phyloP scores from a whole-genome alignment of 495 filamentous ascomycete genomes.

The Tuber magnatum region DNA sequence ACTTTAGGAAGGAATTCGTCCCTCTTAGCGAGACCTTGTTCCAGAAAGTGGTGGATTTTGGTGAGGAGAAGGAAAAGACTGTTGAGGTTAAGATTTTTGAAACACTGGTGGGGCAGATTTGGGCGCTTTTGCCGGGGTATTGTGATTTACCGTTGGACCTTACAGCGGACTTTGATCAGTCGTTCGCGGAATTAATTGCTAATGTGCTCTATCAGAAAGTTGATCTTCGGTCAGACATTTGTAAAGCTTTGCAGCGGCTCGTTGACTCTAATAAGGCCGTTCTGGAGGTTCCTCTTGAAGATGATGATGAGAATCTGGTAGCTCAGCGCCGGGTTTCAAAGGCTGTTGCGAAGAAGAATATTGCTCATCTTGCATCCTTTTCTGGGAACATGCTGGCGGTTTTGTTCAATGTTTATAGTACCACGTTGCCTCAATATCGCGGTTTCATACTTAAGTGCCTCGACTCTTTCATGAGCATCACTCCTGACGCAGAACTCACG shows the following conservation, averaged over 20 bases:
- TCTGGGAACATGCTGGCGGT: conserved; percentile 85
- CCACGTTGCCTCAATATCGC: conserved; percentile 85
- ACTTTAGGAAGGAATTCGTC: conserved; percentile 79
- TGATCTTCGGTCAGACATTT: conserved; percentile 76
- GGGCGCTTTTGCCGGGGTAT: conserved; percentile 90
- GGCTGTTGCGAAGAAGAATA: conserved; percentile 63
- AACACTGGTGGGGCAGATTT: conserved; percentile 89
- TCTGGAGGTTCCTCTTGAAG: conserved; percentile 50
- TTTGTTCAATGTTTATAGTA: conserved; percentile 94
- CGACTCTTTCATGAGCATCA: conserved; percentile 87
- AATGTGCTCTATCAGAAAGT: conserved; percentile 89
- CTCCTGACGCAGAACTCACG: conserved; percentile 63
- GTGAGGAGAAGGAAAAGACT: conserved; percentile 63
- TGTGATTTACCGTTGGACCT: conserved; percentile 85
- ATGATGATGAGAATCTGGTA: conserved; percentile 57
- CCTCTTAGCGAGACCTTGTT: conserved; percentile 85
- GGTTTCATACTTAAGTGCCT: conserved; percentile 86
- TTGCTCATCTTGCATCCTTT: conserved; percentile 68
- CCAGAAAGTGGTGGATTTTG: conserved; percentile 75
- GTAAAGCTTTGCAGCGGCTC: conserved; percentile 71
- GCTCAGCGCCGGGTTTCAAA: conserved; percentile 67
- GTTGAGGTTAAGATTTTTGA: conserved; percentile 97
- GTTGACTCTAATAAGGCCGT: conserved; percentile 87
- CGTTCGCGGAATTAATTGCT: conserved; percentile 83
- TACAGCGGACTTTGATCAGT: conserved; percentile 66